Percentiles rank a stretch among this genome's conserved stretches.
Conservation (phyloP, 2,329 filamentous ascomycete species). For the Falciphora oryzae region DNA sequence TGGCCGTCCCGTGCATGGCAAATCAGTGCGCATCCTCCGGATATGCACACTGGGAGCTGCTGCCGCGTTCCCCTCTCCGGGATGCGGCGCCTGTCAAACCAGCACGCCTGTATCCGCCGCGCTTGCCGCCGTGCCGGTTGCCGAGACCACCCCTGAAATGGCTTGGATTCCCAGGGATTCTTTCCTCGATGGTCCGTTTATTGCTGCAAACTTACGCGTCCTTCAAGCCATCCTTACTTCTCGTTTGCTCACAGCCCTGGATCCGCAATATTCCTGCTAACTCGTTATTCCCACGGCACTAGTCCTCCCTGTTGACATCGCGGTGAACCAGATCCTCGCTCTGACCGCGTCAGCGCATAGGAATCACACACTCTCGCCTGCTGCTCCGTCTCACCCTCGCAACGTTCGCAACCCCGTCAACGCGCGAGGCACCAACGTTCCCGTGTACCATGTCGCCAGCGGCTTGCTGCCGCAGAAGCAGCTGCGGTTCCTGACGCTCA, state of each 20-base stretch:
- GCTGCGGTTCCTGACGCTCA: conserved; percentile 3
- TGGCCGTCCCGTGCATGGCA: neutral
- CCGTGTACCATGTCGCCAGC: conserved; percentile 2
- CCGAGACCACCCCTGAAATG: neutral
- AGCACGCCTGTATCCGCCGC: conserved; percentile 1
- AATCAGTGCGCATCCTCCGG: neutral
- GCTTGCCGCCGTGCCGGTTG: neutral
- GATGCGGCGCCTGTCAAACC: neutral
- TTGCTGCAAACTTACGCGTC: too few species aligned
- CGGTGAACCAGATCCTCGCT: conserved; percentile 1
- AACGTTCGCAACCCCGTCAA: neutral
- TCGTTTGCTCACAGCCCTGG: too few species aligned
- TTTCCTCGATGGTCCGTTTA: neutral
- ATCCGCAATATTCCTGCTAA: too few species aligned
- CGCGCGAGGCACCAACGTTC: neutral
- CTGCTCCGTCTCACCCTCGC: neutral
- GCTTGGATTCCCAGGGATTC: neutral
- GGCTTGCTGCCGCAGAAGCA: neutral
- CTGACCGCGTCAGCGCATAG: neutral
- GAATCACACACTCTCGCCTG: neutral
- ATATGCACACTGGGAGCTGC: neutral
- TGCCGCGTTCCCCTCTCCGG: neutral
- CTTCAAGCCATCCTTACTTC: too few species aligned
- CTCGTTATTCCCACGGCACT: neutral
- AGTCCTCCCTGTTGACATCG: conserved; percentile 1